Base-by-base conservation (phyloP, 805 yeast genomes). In the Saccharomycopsis sp. region DNA sequence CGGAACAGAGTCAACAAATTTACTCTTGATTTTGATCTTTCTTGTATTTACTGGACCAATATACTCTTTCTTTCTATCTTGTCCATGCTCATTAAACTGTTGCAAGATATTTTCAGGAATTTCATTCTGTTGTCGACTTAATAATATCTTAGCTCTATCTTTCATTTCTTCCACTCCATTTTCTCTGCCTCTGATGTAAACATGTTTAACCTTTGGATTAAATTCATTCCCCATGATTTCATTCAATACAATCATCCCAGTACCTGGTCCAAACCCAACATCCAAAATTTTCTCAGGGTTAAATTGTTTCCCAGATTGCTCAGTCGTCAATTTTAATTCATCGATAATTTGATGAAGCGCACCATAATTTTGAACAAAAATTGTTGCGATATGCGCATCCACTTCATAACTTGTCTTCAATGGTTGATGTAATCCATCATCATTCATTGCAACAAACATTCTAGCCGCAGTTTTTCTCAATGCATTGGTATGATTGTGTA, bases 241-340 rank as follows among this genome's bases (percentile, higher is more conserved):
- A 57, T 89, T 86, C 42, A 88, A 66, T 0, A 95, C 97, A 13
- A 89, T 64, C 68, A 93, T 78, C 1, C 97, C 97, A 0, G 94
- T 81, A 1, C 87, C 90, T 1, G 98, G 97, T 0, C 98, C 97
- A 57, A 72, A 79, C 0, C 96, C 90, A 11, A 86, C 75, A 56
- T 86, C 94, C 40, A 93, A 66, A 0, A 93, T 75, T 4, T 75
- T 66, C 23, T 71, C 56, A 0, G 97, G 97, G 19, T 60, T 60
- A 65, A 87, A 85, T 1, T 51, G 39, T 57, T 56, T 0, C 64
- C 65, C 4, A 6, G 32, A 28, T 19, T 21, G 21, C 29, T 79
- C 82, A 17, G 71, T 59, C 33, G 89, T 67, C 36, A 69, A 67
- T 52, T 75, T 68, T 28, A 88, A 63, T 53, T 90, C 97, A 22